A percentile compares a stretch with the other conserved stretches of the same genome.
phyloP scores from a whole-genome alignment of 768 basidiomycete genomes.

The Omphalotus guepiniiformis region DNA sequence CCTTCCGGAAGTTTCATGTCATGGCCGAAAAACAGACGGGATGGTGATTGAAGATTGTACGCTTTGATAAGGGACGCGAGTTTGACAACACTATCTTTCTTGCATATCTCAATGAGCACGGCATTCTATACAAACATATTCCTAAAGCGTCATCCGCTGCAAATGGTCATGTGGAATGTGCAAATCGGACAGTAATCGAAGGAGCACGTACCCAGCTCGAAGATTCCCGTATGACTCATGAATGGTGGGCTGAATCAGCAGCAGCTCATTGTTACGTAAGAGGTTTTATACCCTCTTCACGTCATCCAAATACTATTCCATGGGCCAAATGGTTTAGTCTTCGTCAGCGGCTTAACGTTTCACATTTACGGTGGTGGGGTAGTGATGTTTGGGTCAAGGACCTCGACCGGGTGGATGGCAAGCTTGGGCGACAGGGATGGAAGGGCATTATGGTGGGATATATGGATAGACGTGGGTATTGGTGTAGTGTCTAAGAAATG shows the following conservation, averaged over 20 bases:
- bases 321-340: neutral
- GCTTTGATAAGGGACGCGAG: too few species aligned
- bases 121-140: neutral
- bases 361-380: constrained; percentile 13
- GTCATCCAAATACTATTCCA: neutral
- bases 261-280: neutral
- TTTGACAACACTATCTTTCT: too few species aligned
- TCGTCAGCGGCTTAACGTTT: constrained; percentile 8
- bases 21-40: too few species aligned
- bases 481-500: too few species aligned
- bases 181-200: neutral
- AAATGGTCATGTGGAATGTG: neutral
- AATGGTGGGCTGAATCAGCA: neutral
- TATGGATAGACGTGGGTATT: constrained; percentile 13
- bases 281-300: neutral
- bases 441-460: constrained; percentile 14
- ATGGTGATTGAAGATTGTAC: too few species aligned
- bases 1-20: too few species aligned
- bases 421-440: constrained; percentile 13
- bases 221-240: neutral
- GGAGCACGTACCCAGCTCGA: neutral
- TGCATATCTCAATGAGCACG: too few species aligned
- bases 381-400: constrained; percentile 13
- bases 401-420: constrained; percentile 10
- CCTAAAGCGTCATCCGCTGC: neutral